Conservation (phyloP, 306 rosid genomes). For the Ammopiptanthus mongolicus region DNA sequence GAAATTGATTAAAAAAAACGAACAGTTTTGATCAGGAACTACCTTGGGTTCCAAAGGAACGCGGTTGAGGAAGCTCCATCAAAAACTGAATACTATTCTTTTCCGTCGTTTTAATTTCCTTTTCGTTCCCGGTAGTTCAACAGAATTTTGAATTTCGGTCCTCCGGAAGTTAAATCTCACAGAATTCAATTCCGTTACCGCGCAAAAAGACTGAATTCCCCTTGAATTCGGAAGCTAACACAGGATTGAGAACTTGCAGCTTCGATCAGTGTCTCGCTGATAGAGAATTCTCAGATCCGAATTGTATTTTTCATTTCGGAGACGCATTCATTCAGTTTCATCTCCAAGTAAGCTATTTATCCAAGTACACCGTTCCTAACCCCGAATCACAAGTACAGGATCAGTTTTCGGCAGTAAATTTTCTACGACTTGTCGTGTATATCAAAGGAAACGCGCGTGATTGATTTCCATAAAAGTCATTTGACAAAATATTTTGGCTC, state of each 20-base stretch:
- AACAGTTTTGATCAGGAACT: constrained; percentile 17
- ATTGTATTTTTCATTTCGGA: constrained; percentile 22
- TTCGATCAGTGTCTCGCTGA: not conserved
- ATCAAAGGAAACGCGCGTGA: not conserved
- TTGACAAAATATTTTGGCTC: not conserved
- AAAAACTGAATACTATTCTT: constrained; percentile 3
- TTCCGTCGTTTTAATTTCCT: not conserved
- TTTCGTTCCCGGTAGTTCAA: constrained; percentile 8
- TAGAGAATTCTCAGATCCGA: constrained; percentile 41
- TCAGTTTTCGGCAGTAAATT: not conserved
- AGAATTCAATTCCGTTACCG: constrained; percentile 15
- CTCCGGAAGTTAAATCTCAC: constrained; percentile 12
- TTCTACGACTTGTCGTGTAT: not conserved
- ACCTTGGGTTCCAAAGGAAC: constrained; percentile 73
- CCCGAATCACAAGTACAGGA: not conserved
- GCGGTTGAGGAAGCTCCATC: constrained; percentile 94
- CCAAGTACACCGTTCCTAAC: not conserved
- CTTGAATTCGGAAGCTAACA: not conserved
- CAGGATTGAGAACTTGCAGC: not conserved
- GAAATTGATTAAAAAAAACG: not conserved
- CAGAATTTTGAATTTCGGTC: constrained; percentile 24
- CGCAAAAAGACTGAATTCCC: not conserved
- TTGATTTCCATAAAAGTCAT: not conserved
- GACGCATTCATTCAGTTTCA: constrained; percentile 45
- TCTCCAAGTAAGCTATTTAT: not conserved